phyloP scores from a whole-genome alignment of 768 basidiomycete genomes.

The Hygrophoropsis aurantiaca region DNA sequence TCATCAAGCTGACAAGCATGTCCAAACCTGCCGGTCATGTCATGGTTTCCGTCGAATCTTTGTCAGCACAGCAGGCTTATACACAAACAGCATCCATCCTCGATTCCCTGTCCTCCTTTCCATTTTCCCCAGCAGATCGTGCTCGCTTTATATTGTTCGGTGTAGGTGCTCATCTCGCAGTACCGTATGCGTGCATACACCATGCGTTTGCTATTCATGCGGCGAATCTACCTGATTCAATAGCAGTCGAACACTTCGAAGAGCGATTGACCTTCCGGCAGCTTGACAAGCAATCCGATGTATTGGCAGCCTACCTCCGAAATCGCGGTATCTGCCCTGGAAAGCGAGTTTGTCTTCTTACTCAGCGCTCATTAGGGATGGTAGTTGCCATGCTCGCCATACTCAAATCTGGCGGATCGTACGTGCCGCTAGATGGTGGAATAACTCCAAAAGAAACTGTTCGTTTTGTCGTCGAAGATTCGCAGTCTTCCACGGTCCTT shows the following conservation, averaged over 20 bases:
- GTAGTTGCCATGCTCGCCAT: conserved; percentile 53
- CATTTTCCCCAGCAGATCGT: conserved; percentile 39
- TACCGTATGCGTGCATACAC: conserved; percentile 51
- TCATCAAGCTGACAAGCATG: too few relatives aligned
- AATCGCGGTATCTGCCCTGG: conserved; percentile 43
- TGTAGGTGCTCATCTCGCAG: conserved; percentile 34
- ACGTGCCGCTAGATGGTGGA: conserved; percentile 58
- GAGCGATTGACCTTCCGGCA: conserved; percentile 49
- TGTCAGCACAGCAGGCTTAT: too few relatives aligned
- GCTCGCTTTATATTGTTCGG: conserved; percentile 46
- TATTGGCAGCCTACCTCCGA: conserved; percentile 45
- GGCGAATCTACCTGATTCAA: conserved; percentile 35
- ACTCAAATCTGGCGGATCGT: conserved; percentile 58
- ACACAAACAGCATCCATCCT: background rate
- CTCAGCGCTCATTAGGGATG: conserved; percentile 53
- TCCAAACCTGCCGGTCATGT: too few relatives aligned
- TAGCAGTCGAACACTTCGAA: conserved; percentile 51
- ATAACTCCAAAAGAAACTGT: conserved; percentile 57
- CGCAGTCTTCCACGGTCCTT: conserved; percentile 42
- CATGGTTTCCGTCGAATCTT: too few relatives aligned
- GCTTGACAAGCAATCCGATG: conserved; percentile 48
- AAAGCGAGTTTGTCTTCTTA: conserved; percentile 54
- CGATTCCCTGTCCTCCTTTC: background rate
- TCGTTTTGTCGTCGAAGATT: conserved; percentile 49
- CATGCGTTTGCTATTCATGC: conserved; percentile 55